A percentile compares a stretch with the other conserved stretches of the same genome.
These are phyloP conservation scores for Alternaria angustiovoidea DNA, from an alignment of 2,329 filamentous ascomycete genomes.

Conservation along the genomic window DNA sequence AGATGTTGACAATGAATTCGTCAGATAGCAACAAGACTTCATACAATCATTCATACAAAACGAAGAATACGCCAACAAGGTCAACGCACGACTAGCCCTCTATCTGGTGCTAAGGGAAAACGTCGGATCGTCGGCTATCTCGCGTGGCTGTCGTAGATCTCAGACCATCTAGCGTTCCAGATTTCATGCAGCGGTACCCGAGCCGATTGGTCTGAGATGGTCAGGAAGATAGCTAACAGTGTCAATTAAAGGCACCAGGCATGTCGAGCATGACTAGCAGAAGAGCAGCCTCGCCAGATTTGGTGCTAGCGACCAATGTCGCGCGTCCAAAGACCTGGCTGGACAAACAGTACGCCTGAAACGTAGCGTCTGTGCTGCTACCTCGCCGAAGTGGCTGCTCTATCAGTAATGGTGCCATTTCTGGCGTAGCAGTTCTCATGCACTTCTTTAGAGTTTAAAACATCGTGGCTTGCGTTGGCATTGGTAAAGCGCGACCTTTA, in stretches of 20 bases:
- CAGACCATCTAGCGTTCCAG: background rate
- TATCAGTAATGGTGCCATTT: background rate
- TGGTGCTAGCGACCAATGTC: background rate
- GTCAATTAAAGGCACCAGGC: background rate
- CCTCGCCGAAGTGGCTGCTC: background rate
- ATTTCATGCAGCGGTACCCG: background rate
- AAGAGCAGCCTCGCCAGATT: background rate
- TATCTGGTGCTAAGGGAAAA: background rate
- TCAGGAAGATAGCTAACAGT: background rate
- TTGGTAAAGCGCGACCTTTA: background rate
- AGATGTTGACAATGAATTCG: background rate
- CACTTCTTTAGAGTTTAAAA: background rate
- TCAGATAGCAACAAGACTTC: background rate
- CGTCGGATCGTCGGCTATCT: background rate
- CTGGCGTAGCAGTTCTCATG: background rate
- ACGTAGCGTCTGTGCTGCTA: background rate
- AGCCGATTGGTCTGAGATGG: background rate
- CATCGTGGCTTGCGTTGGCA: background rate
- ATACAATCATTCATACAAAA: background rate
- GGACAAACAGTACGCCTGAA: background rate
- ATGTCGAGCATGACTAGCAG: background rate
- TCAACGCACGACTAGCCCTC: background rate
- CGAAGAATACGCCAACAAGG: background rate
- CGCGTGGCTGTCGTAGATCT: background rate
- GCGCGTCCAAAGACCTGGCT: background rate